These are phyloP conservation scores for Melampsora occidentalis DNA, from an alignment of 1,284 basidiomycete species.

Conservation along the genomic window DNA sequence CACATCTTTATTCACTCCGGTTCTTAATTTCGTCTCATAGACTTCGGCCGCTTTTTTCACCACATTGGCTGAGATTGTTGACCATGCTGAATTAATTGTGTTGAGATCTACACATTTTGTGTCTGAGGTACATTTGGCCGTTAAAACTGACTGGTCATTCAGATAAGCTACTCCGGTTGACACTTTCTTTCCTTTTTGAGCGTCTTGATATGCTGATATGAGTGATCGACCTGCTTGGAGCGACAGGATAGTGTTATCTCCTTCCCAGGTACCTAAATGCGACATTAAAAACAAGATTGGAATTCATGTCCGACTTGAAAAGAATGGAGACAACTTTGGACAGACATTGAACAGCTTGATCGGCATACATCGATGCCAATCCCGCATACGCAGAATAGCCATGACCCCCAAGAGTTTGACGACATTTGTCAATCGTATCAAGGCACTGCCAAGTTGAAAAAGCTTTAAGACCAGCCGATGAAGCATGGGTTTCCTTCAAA, in stretches of 20 bases:
- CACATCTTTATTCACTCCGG: constrained; percentile 50
- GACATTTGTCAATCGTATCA: constrained; percentile 61
- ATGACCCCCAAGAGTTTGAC: constrained; percentile 62
- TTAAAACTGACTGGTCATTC: constrained; percentile 50
- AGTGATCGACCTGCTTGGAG: constrained; percentile 53
- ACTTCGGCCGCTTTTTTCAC: constrained; percentile 53
- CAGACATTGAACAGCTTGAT: constrained; percentile 60
- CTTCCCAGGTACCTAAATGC: constrained; percentile 50
- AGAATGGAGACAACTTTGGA: background rate
- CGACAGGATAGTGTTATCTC: constrained; percentile 53
- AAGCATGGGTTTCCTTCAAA: constrained; percentile 63
- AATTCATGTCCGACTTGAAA: background rate
- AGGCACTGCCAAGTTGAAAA: constrained; percentile 63
- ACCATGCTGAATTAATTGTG: constrained; percentile 52
- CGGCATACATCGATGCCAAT: constrained; percentile 60
- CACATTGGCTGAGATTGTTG: constrained; percentile 51
- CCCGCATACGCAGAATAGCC: constrained; percentile 62
- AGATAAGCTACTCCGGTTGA: constrained; percentile 49
- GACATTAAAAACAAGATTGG: background rate
- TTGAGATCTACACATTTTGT: constrained; percentile 50
- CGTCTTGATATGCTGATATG: constrained; percentile 52
- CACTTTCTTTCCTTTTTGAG: constrained; percentile 51
- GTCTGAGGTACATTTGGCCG: constrained; percentile 49
- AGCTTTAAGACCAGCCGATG: constrained; percentile 62
- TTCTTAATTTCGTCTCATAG: constrained; percentile 49